Percentiles rank a stretch among this genome's conserved stretches.
Conservation (phyloP, 805 yeast genomes). For the Candida ulmi region DNA sequence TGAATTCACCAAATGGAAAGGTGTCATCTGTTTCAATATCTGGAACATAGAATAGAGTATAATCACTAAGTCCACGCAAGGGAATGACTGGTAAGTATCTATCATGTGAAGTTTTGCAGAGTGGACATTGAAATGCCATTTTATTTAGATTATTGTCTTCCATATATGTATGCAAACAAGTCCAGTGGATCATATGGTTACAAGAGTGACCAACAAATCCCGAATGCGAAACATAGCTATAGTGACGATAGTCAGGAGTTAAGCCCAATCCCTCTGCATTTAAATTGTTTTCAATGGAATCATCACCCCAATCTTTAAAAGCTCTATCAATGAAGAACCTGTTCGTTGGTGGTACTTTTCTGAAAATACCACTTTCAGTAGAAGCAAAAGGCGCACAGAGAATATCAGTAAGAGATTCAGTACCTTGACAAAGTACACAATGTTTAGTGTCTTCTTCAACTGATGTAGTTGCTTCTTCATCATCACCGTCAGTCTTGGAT, state of each 20-base stretch:
- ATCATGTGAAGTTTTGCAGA: slow-evolving; percentile 83
- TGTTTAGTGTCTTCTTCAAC: slow-evolving; percentile 26
- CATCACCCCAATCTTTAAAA: slow-evolving; percentile 18
- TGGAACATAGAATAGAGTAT: too few relatives aligned
- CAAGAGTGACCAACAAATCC: slow-evolving; percentile 54
- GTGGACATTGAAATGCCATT: slow-evolving; percentile 82
- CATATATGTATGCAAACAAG: slow-evolving; percentile 67
- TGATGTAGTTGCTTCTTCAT: slow-evolving; percentile 18
- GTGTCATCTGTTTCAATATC: too few relatives aligned
- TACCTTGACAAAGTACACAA: slow-evolving; percentile 59
- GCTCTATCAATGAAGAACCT: slow-evolving; percentile 7
- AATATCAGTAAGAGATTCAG: slow-evolving; percentile 36
- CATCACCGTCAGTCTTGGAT: slow-evolving; percentile 40
- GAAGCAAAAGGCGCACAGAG: slow-evolving; percentile 57
- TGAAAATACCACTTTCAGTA: slow-evolving; percentile 28
- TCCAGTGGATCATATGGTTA: slow-evolving; percentile 88
- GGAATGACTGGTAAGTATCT: slow-evolving; percentile 56
- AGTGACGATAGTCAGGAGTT: too few relatives aligned
- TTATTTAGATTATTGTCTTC: slow-evolving; percentile 52
- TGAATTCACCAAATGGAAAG: too few relatives aligned
- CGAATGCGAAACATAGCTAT: too few relatives aligned
- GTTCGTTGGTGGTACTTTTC: slow-evolving; percentile 14
- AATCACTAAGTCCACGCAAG: too few relatives aligned
- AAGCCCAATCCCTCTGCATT: slow-evolving; percentile 25
- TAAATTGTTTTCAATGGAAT: slow-evolving; percentile 14